phyloP scores from a whole-genome alignment of 164 flowering plant species.

The Nymphaea colorata region DNA sequence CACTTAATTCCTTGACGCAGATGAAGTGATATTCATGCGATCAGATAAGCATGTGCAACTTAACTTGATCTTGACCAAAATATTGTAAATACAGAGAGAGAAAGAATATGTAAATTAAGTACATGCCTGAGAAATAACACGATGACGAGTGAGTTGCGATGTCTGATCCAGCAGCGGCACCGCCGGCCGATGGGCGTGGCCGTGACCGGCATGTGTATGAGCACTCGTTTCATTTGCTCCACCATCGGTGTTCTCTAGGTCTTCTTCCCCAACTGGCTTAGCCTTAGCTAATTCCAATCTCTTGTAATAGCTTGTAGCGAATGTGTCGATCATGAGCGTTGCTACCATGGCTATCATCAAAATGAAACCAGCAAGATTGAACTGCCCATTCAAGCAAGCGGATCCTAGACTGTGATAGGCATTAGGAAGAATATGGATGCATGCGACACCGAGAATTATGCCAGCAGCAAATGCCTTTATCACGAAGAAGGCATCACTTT shows the following conservation, averaged over 20 bases:
- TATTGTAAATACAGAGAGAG: too few species aligned
- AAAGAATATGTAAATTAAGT: neutral
- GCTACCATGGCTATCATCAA: neutral
- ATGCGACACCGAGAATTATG: neutral
- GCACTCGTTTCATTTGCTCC: neutral
- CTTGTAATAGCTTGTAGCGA: neutral
- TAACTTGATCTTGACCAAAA: too few species aligned
- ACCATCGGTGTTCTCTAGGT: neutral
- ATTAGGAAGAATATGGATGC: neutral
- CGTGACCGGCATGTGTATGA: neutral
- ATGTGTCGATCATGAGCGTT: neutral
- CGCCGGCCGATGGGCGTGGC: neutral
- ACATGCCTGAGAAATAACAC: neutral
- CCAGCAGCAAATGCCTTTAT: neutral
- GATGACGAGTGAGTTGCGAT: neutral
- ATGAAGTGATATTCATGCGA: too few species aligned
- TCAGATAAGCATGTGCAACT: too few species aligned
- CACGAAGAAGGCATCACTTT: neutral
- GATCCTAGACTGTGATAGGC: neutral
- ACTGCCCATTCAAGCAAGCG: neutral
- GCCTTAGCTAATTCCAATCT: neutral
- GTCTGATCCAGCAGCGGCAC: neutral
- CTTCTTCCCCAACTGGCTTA: neutral
- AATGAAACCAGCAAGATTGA: neutral
- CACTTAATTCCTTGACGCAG: too few species aligned